These are phyloP conservation scores for Cladosporium sp. DNA, from an alignment of 2,329 filamentous ascomycete species.

Conservation along the genomic window DNA sequence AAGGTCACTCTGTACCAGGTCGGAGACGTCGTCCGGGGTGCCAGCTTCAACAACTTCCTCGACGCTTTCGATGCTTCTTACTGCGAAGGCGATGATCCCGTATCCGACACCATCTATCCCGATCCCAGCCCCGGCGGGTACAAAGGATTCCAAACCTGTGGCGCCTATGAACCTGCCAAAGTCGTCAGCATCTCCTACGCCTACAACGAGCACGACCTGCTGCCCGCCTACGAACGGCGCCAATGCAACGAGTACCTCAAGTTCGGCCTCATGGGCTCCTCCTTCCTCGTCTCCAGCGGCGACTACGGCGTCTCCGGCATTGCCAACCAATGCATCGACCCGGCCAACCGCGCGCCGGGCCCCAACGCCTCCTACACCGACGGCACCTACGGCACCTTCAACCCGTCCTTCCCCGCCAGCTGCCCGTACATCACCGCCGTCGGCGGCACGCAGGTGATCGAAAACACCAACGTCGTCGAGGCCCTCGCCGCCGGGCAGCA, in stretches of 20 bases:
- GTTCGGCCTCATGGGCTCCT: constrained; percentile 48
- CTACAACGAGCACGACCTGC: constrained; percentile 47
- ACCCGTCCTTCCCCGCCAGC: constrained; percentile 41
- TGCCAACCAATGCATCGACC: constrained; percentile 36
- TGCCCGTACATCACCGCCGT: constrained; percentile 49
- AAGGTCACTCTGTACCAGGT: constrained; percentile 45
- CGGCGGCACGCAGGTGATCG: constrained; percentile 44
- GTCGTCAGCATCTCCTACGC: constrained; percentile 52
- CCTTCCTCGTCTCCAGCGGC: constrained; percentile 47
- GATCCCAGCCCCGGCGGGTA: constrained; percentile 30
- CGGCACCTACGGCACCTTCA: constrained; percentile 34
- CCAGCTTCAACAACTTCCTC: constrained; percentile 34
- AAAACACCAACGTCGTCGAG: constrained; percentile 34
- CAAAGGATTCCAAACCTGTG: constrained; percentile 41
- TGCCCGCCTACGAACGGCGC: constrained; percentile 43
- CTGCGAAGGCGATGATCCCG: constrained; percentile 36
- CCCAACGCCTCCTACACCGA: constrained; percentile 21
- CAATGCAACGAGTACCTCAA: constrained; percentile 55
- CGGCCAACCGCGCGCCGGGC: constrained; percentile 17
- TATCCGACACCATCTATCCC: constrained; percentile 35
- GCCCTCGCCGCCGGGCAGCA: constrained; percentile 20
- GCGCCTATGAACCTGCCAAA: constrained; percentile 41
- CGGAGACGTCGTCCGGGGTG: constrained; percentile 31
- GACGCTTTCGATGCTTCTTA: constrained; percentile 44
- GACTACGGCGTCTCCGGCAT: constrained; percentile 37